These are phyloP conservation scores for Phoma sp. DNA, from an alignment of 2,329 filamentous ascomycete genomes.

Conservation along the genomic window DNA sequence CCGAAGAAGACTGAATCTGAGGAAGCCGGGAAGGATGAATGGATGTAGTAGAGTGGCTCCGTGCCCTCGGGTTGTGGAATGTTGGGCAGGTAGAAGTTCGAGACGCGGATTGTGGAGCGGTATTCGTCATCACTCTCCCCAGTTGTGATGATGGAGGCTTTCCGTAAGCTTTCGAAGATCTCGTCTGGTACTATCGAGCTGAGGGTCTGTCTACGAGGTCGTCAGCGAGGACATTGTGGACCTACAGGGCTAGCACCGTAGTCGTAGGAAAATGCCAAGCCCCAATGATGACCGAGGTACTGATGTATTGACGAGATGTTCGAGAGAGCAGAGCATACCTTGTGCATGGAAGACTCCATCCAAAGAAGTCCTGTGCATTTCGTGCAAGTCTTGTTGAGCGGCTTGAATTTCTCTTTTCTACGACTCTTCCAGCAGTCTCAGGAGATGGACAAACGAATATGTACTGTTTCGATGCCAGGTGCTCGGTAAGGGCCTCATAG, in stretches of 20 bases:
- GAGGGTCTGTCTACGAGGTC: conserved; percentile 16
- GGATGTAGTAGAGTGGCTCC: conserved; percentile 27
- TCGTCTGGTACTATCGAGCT: conserved; percentile 21
- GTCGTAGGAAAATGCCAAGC: too few species aligned
- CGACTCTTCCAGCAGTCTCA: conserved; percentile 28
- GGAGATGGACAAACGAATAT: conserved; percentile 30
- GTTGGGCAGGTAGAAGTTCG: conserved; percentile 28
- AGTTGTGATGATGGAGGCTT: conserved; percentile 13
- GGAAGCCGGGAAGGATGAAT: conserved; percentile 29
- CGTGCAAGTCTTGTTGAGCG: conserved; percentile 21
- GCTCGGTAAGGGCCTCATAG: conserved; percentile 21
- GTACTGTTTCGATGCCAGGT: conserved; percentile 22
- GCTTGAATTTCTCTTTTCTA: conserved; percentile 21
- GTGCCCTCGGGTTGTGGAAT: neutral
- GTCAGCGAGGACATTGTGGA: neutral
- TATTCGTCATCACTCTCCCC: conserved; percentile 7
- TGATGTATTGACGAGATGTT: neutral
- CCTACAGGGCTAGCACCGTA: too few species aligned
- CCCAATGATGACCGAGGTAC: too few species aligned
- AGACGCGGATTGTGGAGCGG: conserved; percentile 28
- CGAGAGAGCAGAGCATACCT: conserved; percentile 12
- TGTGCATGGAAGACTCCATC: conserved; percentile 29
- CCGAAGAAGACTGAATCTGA: conserved; percentile 33
- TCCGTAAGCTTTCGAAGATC: conserved; percentile 17
- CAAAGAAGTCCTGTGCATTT: conserved; percentile 29